These are phyloP conservation scores for Allantophomopsis lycopodina DNA, from an alignment of 2,329 filamentous ascomycete genomes.

Conservation along the genomic window DNA sequence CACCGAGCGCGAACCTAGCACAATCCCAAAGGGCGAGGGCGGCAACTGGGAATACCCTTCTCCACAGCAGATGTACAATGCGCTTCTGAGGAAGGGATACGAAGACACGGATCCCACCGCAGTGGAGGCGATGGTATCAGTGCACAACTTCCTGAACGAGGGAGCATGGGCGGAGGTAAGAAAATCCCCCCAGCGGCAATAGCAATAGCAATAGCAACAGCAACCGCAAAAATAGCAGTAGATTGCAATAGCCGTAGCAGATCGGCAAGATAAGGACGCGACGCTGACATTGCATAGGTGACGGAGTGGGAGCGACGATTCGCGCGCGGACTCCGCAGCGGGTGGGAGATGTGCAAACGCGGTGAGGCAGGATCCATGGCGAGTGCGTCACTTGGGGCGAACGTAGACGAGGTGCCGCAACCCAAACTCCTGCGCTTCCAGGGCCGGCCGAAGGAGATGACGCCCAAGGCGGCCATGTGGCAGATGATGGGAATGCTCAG, in stretches of 20 bases:
- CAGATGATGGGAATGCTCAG: slow-evolving; percentile 70
- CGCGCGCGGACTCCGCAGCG: slow-evolving; percentile 53
- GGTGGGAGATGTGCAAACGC: slow-evolving; percentile 59
- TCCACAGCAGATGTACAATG: slow-evolving; percentile 99
- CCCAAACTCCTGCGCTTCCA: slow-evolving; percentile 79
- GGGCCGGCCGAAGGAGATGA: slow-evolving; percentile 77
- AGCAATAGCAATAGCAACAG: too few relatives aligned
- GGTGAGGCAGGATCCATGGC: slow-evolving; percentile 53
- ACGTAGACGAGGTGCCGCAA: slow-evolving; percentile 36
- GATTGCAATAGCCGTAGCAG: too few relatives aligned
- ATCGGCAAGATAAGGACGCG: too few relatives aligned
- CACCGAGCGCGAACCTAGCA: slow-evolving; percentile 68
- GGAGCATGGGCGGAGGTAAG: slow-evolving; percentile 80
- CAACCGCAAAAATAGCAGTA: too few relatives aligned
- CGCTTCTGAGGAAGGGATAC: slow-evolving; percentile 89
- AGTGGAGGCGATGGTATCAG: slow-evolving; percentile 91
- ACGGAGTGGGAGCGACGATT: slow-evolving; percentile 88
- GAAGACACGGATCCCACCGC: slow-evolving; percentile 87
- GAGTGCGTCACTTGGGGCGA: slow-evolving; percentile 23
- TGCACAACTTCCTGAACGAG: slow-evolving; percentile 97
- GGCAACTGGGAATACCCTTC: slow-evolving; percentile 96
- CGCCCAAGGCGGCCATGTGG: slow-evolving; percentile 79
- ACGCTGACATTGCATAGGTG: slow-evolving; percentile 21
- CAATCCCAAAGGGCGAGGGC: slow-evolving; percentile 76
- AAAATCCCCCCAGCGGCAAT: too few relatives aligned